Base-by-base conservation (phyloP, 1,284 basidiomycete species). In the Lentinula novae-zelandiae region DNA sequence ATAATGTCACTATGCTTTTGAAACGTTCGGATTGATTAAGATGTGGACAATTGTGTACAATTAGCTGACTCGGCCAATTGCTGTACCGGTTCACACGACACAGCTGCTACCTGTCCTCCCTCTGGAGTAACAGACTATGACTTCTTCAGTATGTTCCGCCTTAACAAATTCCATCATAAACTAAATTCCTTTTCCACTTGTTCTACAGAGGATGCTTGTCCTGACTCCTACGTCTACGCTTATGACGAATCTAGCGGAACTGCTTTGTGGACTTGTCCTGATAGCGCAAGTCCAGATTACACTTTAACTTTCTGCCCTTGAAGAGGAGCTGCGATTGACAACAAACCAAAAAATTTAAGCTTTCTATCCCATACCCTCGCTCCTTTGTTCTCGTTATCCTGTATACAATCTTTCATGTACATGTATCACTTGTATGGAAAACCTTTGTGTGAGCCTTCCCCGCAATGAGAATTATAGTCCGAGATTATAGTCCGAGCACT, bases 271-370 rank as follows among this genome's bases (percentile, higher is more conserved):
- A 82, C 76, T 2, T 85, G 84, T 68, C 63, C 73, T 52, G 73
- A 78, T 15, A 58, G 65, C 34, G 68, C 70, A 49, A 75, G 72
- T 15, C 79, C 82, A 2, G 77, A 82, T 64, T 85, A 84, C 65
- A 84, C 81, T 15, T 57, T 84, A 40, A 84, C 82, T 5, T 84
- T 84, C 75, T 85, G 82, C 68, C 82, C 82, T 62, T 76, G 63
- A 76, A 27, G n/a, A 3, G 6, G 40, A 15, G 12, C 7, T 13
- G 15, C 40, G 6, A 7, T n/a, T 42, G 13, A 7, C 40, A 42
- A n/a, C n/a, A 5, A 9, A n/a, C 12, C 13, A 42, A 15, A n/a
- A 42, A 7, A 17, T n/a, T 5, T 3, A 5, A n/a, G 6, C 27
- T 27, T 27, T 4, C 27, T 27, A 27, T 4, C 27, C 27, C 3